Base-by-base conservation (phyloP, 768 basidiomycete genomes). In the Multifurca ochricompacta region DNA sequence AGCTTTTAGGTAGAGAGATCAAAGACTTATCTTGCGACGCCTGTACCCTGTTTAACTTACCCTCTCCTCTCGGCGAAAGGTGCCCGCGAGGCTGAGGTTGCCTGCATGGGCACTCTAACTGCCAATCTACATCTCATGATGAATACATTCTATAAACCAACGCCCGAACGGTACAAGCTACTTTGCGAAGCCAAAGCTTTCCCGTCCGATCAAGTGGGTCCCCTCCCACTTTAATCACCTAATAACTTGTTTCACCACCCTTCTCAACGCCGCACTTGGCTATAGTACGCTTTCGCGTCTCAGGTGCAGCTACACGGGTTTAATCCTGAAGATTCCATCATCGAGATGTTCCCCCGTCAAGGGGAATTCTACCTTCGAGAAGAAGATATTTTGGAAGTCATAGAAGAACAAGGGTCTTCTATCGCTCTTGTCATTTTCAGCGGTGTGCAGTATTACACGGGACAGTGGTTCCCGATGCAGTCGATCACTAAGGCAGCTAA, bases 381-480 rank as follows among this genome's bases (percentile, higher is more conserved):
- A 64, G 81, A 88, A 64, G 96, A 99, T 69, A 94, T 98, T 63
- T 71, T 97, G 32, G 74, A 78, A 51, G 71, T 73, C 43, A 83
- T 99, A 62, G 77, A 79, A 46, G 74, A 78, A 59, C 79, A 93
- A 66, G 90, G 89, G 14, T 62, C 77, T 46, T 76, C 76, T 41
- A 91, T 97, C 60, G 89, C 96, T 28, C 77, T 99, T 36, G 91
- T 98, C 54, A 78, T 97, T 56, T 87, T 99, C 66, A 85, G 87
- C 51, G 91, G 95, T 2, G 83, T 98, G 31, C 95, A 98, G 69
- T 99, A 93, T 73, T 99, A 97, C 72, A 95, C 92, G 21, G 96
- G 94, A 13, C 94, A 99, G 69, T 82, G 75, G 70, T 98, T 99
- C 72, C 86, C 91, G 48, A 91, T 98, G 73, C 65, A 85, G 65